Percentiles rank a stretch among this genome's conserved stretches.
Conservation (phyloP, 2,329 filamentous ascomycete genomes). For the Monosporascus cannonballus region DNA sequence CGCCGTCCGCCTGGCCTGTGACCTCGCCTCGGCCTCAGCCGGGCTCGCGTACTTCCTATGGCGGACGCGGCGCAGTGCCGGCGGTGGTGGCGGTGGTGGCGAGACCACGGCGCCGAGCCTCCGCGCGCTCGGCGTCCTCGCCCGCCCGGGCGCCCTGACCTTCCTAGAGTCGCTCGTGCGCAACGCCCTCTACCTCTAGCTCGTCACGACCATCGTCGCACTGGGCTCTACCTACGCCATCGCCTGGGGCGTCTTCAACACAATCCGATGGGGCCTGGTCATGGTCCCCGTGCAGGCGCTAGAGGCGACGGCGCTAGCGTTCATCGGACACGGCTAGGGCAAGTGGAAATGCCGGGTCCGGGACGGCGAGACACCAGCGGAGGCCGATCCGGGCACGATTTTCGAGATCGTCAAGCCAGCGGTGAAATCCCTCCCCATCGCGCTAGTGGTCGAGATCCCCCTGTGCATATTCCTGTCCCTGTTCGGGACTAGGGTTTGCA, state of each 20-base stretch:
- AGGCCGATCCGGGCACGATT: neutral
- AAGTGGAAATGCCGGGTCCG: too few species aligned
- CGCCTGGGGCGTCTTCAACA: slow-evolving; percentile 69
- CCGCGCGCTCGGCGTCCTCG: slow-evolving; percentile 41
- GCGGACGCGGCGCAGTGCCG: slow-evolving; percentile 25
- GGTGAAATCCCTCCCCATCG: slow-evolving; percentile 44
- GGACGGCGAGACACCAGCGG: too few species aligned
- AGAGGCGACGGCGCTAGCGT: slow-evolving; percentile 58
- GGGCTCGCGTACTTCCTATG: slow-evolving; percentile 57
- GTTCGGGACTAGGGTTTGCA: too few species aligned
- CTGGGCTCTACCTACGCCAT: slow-evolving; percentile 62
- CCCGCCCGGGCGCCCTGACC: slow-evolving; percentile 51
- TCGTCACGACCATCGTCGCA: slow-evolving; percentile 57
- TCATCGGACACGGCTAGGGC: slow-evolving; percentile 64
- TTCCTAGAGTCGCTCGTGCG: slow-evolving; percentile 60
- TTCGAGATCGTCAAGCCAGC: slow-evolving; percentile 44
- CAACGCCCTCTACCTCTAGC: slow-evolving; percentile 66
- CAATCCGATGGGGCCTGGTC: slow-evolving; percentile 66
- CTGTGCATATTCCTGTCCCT: slow-evolving; percentile 57
- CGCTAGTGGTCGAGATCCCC: slow-evolving; percentile 53
- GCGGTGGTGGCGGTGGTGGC: slow-evolving; percentile 3
- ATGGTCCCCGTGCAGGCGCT: slow-evolving; percentile 67
- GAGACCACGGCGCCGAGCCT: slow-evolving; percentile 31
- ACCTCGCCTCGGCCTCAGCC: slow-evolving; percentile 45
- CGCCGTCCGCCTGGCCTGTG: slow-evolving; percentile 55